Conservation (phyloP, 192 early-diverging fungal species). For the Entomortierella parvispora region DNA sequence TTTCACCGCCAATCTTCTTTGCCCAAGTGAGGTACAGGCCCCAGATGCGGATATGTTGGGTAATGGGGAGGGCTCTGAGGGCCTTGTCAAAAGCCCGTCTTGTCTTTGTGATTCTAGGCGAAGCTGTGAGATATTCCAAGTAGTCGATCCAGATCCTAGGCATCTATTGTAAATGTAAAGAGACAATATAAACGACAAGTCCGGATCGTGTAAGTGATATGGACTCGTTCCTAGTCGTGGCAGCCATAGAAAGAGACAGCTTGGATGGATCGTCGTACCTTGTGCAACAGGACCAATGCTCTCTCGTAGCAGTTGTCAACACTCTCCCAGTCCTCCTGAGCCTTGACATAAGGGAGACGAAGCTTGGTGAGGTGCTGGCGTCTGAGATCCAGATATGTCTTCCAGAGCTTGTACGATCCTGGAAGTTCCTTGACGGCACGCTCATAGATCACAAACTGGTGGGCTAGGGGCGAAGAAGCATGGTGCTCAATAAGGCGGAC, state of each 20-base stretch:
- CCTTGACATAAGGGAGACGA: conserved; percentile 62
- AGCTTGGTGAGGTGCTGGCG: conserved; percentile 52
- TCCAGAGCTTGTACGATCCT: conserved; percentile 97
- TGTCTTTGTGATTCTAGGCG: conserved; percentile 73
- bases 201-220: too few relatives aligned
- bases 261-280: too few relatives aligned
- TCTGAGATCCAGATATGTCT: conserved; percentile 82
- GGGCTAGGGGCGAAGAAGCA: conserved; percentile 51
- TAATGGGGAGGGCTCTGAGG: conserved; percentile 88
- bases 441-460: conserved; percentile 81
- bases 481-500: conserved; percentile 93
- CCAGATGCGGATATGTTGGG: conserved; percentile 95
- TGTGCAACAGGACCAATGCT: conserved; percentile 90
- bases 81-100: conserved; percentile 93
- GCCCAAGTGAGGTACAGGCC: conserved; percentile 85
- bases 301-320: conserved; percentile 87
- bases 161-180: conserved; percentile 68
- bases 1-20: conserved; percentile 79
- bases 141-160: conserved; percentile 94
- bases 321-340: conserved; percentile 68
- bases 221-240: too few relatives aligned
- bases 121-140: conserved; percentile 71
- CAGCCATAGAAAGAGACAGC: too few relatives aligned
- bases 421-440: conserved; percentile 89
- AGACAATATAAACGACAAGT: neutral